Conservation (phyloP, 805 yeast species). For the Pichia exigua region DNA sequence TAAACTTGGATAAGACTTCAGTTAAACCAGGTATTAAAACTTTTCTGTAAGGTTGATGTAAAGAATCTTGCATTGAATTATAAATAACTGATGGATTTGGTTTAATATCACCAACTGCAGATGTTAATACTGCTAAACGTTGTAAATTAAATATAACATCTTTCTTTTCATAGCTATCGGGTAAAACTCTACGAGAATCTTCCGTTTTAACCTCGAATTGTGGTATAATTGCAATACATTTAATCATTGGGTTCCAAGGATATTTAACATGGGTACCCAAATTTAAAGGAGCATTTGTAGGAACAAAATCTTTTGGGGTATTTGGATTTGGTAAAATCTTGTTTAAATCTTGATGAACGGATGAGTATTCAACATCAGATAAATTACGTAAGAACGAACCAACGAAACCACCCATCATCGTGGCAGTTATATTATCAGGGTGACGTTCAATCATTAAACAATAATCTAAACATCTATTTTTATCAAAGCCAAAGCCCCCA, state of each 20-base stretch:
- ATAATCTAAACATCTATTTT: slow-evolving; percentile 83
- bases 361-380: slow-evolving; percentile 58
- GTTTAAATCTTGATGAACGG: slow-evolving; percentile 77
- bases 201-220: slow-evolving; percentile 93
- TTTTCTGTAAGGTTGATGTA: slow-evolving; percentile 96
- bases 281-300: slow-evolving; percentile 75
- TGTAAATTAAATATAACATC: slow-evolving; percentile 92
- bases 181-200: slow-evolving; percentile 82
- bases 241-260: slow-evolving; percentile 71
- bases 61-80: slow-evolving; percentile 92
- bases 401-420: slow-evolving; percentile 98
- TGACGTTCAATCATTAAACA: slow-evolving; percentile 97
- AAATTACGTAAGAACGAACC: slow-evolving; percentile 88
- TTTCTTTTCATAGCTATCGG: slow-evolving; percentile 62
- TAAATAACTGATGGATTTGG: slow-evolving; percentile 80
- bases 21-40: slow-evolving; percentile 85
- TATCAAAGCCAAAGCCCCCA: slow-evolving; percentile 64
- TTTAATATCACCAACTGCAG: slow-evolving; percentile 73
- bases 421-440: slow-evolving; percentile 97
- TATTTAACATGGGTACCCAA: slow-evolving; percentile 88
- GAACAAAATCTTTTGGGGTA: slow-evolving; percentile 45
- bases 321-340: slow-evolving; percentile 57
- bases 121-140: slow-evolving; percentile 84
- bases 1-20: slow-evolving; percentile 69
- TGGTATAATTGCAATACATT: slow-evolving; percentile 88